Evolutionary conservation across 2,329 filamentous ascomycete species (phyloP), one percentile per base, ranked within the genome.

Genomic region (Mycosphaerelloides madeirae): DNA sequence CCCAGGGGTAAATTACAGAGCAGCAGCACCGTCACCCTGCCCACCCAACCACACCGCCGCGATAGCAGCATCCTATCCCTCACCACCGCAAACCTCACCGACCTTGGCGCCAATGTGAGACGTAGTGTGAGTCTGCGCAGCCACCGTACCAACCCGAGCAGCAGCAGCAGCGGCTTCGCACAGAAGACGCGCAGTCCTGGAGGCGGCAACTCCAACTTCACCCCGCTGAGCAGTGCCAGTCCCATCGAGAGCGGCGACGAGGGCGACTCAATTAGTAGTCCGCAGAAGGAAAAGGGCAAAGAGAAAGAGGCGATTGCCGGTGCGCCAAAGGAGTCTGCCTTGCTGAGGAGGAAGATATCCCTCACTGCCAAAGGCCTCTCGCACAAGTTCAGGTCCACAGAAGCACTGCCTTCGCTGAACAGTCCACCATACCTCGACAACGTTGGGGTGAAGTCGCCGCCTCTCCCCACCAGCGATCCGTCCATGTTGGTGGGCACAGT

Each of bases 41-140:
- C 34, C 43, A 3, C 22, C 16, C 37, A 32, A 3, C 19, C 6
- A 13, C 54, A 57, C 37, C 48, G 54, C 22, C 53, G 56, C 39
- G 56, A 57, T 28, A 59, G 56, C 43, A 58, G 53, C 34, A 45
- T 60, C 34, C 40, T 56, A 29, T 56, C 52, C 42, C 48, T 64
- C 22, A 54, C 58, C 29, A 52, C 49, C 31, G 67, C 68, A 48
- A 61, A 67, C 41, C 61, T 64, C 18, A 52, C 50, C 18, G 68
- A 68, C 44, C 53, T 68, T 45, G 61, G 66, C 53, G 55, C 63
- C 43, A 62, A 57, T 48, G 52, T 71, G 55, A 65, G 65, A 25
- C 57, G 67, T 18, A 62, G 63, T 46, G 62, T 65, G 44, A 69
- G 65, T 22, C 57, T 71, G 31, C 65, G 68, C 48, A 67, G 65